These are phyloP conservation scores for Aspergillus sergii DNA, from an alignment of 2,329 filamentous ascomycete species.

Conservation along the genomic window DNA sequence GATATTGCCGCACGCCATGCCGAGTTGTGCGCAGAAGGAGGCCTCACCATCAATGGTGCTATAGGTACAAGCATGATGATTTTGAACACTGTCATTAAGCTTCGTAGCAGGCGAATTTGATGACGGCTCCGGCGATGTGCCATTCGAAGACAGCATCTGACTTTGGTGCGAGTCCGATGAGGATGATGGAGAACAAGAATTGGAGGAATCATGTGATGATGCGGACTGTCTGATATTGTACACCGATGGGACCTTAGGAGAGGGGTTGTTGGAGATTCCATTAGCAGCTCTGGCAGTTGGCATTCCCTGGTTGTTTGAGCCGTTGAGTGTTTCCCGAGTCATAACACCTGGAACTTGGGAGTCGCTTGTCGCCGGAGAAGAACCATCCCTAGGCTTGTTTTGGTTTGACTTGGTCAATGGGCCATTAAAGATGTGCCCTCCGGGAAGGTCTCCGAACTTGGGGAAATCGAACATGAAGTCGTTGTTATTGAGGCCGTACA, in stretches of 20 bases:
- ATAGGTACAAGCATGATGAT: constrained; percentile 31
- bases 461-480: constrained; percentile 97
- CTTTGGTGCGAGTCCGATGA: constrained; percentile 51
- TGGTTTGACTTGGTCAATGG: constrained; percentile 34
- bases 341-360: constrained; percentile 34
- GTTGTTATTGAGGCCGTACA: constrained; percentile 67
- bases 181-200: constrained; percentile 51
- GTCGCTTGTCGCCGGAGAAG: constrained; percentile 24
- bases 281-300: constrained; percentile 15
- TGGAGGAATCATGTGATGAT: constrained; percentile 37
- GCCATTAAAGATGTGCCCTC: constrained; percentile 55
- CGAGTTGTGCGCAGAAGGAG: constrained; percentile 48
- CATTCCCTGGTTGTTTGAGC: constrained; percentile 10
- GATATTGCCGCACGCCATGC: constrained; percentile 49
- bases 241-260: constrained; percentile 15
- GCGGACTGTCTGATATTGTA: constrained; percentile 26
- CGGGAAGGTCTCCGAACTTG: constrained; percentile 78
- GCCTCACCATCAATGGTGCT: constrained; percentile 45
- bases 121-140: constrained; percentile 53
- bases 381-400: constrained; percentile 36
- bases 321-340: constrained; percentile 27
- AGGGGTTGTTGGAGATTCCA: constrained; percentile 10
- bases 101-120: constrained; percentile 46
- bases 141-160: constrained; percentile 48
- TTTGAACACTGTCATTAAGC: constrained; percentile 28